Evolutionary conservation across 2,329 filamentous ascomycete genomes (phyloP).

Genomic region (Aspergillus sp.): DNA sequence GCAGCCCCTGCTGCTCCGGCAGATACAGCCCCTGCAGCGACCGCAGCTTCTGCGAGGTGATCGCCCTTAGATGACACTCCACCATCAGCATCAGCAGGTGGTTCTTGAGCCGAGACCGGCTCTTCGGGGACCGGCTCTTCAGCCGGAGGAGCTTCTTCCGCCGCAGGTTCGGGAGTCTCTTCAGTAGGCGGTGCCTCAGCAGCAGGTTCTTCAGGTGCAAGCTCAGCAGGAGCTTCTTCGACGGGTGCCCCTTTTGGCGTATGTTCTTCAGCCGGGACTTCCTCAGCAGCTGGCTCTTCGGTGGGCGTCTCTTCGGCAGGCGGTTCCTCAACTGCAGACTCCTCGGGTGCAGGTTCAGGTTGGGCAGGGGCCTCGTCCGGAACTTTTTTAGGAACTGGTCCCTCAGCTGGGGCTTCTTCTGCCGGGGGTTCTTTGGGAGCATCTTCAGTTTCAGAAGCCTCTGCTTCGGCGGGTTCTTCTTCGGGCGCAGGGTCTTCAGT

Average conservation of each 20-base stretch:
- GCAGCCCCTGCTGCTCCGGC: slow-evolving; percentile 7
- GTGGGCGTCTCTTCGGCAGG: slow-evolving; percentile 6
- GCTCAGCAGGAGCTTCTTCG: slow-evolving; percentile 6
- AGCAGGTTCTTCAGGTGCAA: slow-evolving; percentile 7
- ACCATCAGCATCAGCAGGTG: slow-evolving; percentile 8
- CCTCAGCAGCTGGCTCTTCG: slow-evolving; percentile 10
- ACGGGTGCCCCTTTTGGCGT: slow-evolving; percentile 9
- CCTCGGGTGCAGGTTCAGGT: slow-evolving; percentile 8
- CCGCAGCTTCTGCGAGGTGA: slow-evolving; percentile 4
- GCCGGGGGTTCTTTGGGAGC: slow-evolving; percentile 2
- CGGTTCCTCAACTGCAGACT: slow-evolving; percentile 7
- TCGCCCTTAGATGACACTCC: slow-evolving; percentile 7
- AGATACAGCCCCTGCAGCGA: slow-evolving; percentile 6
- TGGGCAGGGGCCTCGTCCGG: slow-evolving; percentile 8
- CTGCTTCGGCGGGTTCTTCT: slow-evolving; percentile 4
- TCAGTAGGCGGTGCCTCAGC: slow-evolving; percentile 11
- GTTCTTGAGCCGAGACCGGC: not conserved
- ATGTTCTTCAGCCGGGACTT: slow-evolving; percentile 6
- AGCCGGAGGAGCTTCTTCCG: slow-evolving; percentile 1
- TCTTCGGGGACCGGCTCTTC: slow-evolving; percentile 13
- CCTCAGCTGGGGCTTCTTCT: slow-evolving; percentile 11
- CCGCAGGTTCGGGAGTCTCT: slow-evolving; percentile 9
- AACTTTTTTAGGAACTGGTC: slow-evolving; percentile 4
- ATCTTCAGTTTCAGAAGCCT: slow-evolving; percentile 1
- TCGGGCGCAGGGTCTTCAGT: slow-evolving; percentile 11